Evolutionary conservation across 108 stramenopile genomes (phyloP), one percentile per base, ranked within the genome.

Genomic region (Fragilaria radians): DNA sequence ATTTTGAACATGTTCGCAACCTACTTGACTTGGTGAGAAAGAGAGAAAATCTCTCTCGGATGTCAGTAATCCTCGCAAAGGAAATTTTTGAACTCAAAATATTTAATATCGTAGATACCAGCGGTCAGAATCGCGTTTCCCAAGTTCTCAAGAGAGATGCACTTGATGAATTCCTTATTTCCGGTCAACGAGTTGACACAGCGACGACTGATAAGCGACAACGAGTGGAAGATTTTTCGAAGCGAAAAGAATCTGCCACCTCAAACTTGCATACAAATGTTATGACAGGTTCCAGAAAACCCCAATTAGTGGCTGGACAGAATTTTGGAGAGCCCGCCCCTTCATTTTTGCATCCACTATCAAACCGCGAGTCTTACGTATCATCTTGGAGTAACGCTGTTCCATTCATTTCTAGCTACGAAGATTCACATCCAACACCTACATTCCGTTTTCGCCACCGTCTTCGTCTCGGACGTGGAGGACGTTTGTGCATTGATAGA

Each of bases 391-490:
- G 83, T 28, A 66, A 57, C 18, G 68, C 71, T 18, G 79, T 77
- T 5, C 88, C 88, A 1, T 72, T 74, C 48, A 76, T 89, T 30
- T 68, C 83, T 7, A 75, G 70, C n/a, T 84, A 83, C 55, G 77
- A 79, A 1, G 61, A 93, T 57, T 71, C 81, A 0, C 56, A 65
- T 26, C 59, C 71, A 5, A 63, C 66, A 2, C 67, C 71, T 5
- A 80, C 77, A 0, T 52, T 51, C 51, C 66, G 66, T 2, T 82
- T 80, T 65, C 75, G 86, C 14, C 82, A 89, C 52, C 79, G 93
- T 31, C 88, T 86, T 7, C 68, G 91, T 0, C 65, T 94, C n/a
- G 93, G 88, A 48, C 70, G 93, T 28, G 93, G 93, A 46, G 93
- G 93, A 31, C 76, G 93, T 29, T 56, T 94, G 1, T 66, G 79